These are phyloP conservation scores for Erythrophleum fordii DNA, from an alignment of 306 rosid genomes.

Conservation along the genomic window DNA sequence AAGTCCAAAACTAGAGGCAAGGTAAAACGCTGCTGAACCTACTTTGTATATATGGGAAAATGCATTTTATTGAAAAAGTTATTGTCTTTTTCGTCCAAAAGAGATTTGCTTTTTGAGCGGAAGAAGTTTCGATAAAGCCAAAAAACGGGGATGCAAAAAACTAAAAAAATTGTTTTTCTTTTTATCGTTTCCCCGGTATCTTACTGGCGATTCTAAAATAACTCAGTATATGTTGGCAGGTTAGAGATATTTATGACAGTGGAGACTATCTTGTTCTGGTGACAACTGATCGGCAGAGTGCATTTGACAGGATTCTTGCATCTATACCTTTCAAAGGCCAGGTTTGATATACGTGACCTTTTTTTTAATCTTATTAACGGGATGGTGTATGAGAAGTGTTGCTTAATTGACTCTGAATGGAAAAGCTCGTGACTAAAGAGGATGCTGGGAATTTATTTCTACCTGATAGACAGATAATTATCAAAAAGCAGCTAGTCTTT, in stretches of 20 bases:
- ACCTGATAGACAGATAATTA: background rate
- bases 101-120: background rate
- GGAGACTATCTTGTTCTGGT: conserved; percentile 87
- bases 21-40: conserved; percentile 43
- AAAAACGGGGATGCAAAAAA: background rate
- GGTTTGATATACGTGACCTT: conserved; percentile 44
- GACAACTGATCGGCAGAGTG: conserved; percentile 93
- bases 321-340: conserved; percentile 98
- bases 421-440: background rate
- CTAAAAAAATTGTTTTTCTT: background rate
- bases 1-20: conserved; percentile 87
- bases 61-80: background rate
- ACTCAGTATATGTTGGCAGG: conserved; percentile 50
- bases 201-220: background rate
- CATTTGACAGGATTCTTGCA: conserved; percentile 96
- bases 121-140: background rate
- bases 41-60: background rate
- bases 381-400: background rate
- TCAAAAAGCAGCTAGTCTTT: background rate
- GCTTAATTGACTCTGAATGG: conserved; percentile 10
- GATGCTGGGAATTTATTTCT: background rate
- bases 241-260: conserved; percentile 85
- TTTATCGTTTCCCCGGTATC: background rate
- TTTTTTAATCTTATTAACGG: background rate
- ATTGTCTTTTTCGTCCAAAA: background rate